Base-by-base conservation (phyloP, 2,329 filamentous ascomycete species). In the Talaromyces sp. region DNA sequence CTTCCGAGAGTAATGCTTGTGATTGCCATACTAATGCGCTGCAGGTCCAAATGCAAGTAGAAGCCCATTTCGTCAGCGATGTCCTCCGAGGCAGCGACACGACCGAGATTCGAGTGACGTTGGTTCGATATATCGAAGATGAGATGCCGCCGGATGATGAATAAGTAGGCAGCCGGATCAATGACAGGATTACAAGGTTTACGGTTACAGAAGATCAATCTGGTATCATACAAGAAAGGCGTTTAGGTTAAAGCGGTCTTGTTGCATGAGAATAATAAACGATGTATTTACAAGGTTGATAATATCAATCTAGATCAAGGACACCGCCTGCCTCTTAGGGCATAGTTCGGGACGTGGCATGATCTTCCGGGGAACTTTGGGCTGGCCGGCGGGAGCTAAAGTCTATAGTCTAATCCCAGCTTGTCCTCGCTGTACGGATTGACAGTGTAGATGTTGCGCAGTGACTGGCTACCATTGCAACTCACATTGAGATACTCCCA, bases 111-210 rank as follows among this genome's bases (percentile, higher is more conserved):
- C 86, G 94, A 73, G 90, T 99, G 73, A 92, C 92, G 33, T 81
- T 99, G 72, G 87, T 98, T 72, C 87, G 94, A 72, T 97, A 96
- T 76, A 96, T 99, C 71, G 95, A 99, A 74, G 95, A 99, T 75
- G 95, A 99, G 80, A 87, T 99, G 82, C 95, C 95, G 24, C 93
- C 92, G 9, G 95, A 98, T 76, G 95, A 99, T 74, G 95, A 99
- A 74, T 97, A 83, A 85, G 58, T 31, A 33, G 22, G 47, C 11
- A 35, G 9, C 27, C 33, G 49, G 24, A 16, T 10, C 13, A 19
- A 54, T 35, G 31, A 54, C 35, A 27, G 13, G 47, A 50, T 10
- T 10, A 27, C 39, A 31, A 10, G 24, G 4, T 24, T 9, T 24
- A 37, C 5, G 16, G 24, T 33, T 33, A 54, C 10, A 19, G 16